Conservation (phyloP, 805 yeast genomes). For the Sugiyamaella smithiae region DNA sequence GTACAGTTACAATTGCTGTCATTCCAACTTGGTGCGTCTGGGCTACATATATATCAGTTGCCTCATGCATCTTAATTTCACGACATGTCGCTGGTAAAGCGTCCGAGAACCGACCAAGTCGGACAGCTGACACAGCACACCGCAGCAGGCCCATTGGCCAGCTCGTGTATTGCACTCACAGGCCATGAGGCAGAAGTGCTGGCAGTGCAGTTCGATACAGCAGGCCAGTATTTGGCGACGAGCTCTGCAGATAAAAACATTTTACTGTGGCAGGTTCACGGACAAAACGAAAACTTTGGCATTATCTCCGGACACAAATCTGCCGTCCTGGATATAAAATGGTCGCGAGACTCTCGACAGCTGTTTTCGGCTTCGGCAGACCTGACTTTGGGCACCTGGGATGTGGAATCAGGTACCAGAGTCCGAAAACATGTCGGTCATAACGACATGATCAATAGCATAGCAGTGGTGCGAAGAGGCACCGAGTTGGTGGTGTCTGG, state of each 20-base stretch:
- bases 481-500: constrained; percentile 47
- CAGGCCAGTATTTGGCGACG: constrained; percentile 55
- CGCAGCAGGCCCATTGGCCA: not conserved
- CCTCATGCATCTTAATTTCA: not conserved
- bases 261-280: constrained; percentile 46
- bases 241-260: constrained; percentile 53
- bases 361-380: constrained; percentile 61
- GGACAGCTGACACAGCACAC: not conserved
- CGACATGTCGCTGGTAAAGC: constrained; percentile 18
- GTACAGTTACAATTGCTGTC: too few species aligned
- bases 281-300: constrained; percentile 43
- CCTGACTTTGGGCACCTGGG: constrained; percentile 59
- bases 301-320: constrained; percentile 55
- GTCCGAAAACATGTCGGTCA: constrained; percentile 55
- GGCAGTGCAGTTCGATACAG: constrained; percentile 47
- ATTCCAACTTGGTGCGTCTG: too few species aligned
- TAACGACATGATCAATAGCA: constrained; percentile 52
- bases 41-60: too few species aligned
- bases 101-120: constrained; percentile 12
- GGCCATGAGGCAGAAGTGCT: constrained; percentile 42
- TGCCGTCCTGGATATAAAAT: constrained; percentile 58
- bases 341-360: constrained; percentile 47
- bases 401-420: constrained; percentile 53
- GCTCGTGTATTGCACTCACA: constrained; percentile 17
- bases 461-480: constrained; percentile 38